Percentiles rank a stretch among this genome's conserved stretches.
These are phyloP conservation scores for Yamadazyma nakazawae DNA, from an alignment of 805 yeast genomes.

Conservation along the genomic window DNA sequence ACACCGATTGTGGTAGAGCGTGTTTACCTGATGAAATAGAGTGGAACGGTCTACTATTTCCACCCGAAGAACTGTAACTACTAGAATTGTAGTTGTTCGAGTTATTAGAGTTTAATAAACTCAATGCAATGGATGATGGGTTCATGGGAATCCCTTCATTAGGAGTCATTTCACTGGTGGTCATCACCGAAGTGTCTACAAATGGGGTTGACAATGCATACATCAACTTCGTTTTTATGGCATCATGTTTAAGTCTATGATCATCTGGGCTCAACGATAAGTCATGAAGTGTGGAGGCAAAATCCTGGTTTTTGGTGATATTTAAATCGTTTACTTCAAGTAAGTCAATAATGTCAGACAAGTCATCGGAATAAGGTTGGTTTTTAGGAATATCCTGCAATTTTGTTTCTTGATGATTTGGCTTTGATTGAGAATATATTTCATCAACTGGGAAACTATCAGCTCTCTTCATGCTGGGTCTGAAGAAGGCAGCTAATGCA, in stretches of 20 bases:
- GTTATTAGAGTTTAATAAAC: conserved; percentile 16
- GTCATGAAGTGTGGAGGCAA: conserved; percentile 56
- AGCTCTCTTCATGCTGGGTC: conserved; percentile 34
- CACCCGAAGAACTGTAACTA: neutral
- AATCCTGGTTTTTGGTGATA: conserved; percentile 30
- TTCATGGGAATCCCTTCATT: conserved; percentile 22
- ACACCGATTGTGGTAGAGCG: conserved; percentile 75
- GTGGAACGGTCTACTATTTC: conserved; percentile 49
- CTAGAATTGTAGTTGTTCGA: conserved; percentile 2
- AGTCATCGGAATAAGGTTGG: conserved; percentile 28
- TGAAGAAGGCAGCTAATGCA: conserved; percentile 44
- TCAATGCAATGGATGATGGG: conserved; percentile 34
- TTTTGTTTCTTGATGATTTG: neutral
- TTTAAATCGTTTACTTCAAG: conserved; percentile 38
- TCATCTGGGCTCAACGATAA: conserved; percentile 44
- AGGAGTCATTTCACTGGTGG: conserved; percentile 18
- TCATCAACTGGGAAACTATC: conserved; percentile 34
- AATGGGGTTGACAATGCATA: conserved; percentile 70
- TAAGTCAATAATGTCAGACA: conserved; percentile 48
- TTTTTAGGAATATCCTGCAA: conserved; percentile 1
- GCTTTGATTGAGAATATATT: conserved; percentile 9
- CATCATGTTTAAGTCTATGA: conserved; percentile 33
- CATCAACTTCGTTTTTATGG: conserved; percentile 45
- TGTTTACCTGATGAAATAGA: conserved; percentile 66
- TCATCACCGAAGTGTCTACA: conserved; percentile 39